phyloP scores from a whole-genome alignment of 164 flowering plant genomes.

The Cinnamomum micranthum region DNA sequence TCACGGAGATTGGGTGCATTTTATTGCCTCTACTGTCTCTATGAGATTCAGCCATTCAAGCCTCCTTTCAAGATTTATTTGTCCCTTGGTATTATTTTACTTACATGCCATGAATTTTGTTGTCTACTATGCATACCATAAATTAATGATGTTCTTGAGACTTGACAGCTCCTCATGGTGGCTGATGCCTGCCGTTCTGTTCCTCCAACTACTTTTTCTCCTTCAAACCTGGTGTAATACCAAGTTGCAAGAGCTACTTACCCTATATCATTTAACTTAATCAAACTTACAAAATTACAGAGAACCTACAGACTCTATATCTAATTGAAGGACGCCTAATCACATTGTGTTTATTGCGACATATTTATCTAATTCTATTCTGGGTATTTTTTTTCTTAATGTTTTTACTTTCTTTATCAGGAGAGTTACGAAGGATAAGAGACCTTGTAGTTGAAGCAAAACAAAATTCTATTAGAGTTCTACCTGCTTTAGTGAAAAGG shows the following conservation, averaged over 20 bases:
- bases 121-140: background rate
- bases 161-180: too few species aligned
- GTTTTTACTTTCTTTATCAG: slow-evolving; percentile 24
- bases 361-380: background rate
- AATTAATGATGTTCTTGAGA: background rate
- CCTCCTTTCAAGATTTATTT: slow-evolving; percentile 73
- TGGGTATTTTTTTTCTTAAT: slow-evolving; percentile 3
- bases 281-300: too few species aligned
- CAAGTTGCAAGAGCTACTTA: too few species aligned
- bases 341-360: background rate
- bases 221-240: too few species aligned
- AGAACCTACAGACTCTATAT: too few species aligned
- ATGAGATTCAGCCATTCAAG: slow-evolving; percentile 86
- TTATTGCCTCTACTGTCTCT: slow-evolving; percentile 83
- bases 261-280: too few species aligned
- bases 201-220: too few species aligned
- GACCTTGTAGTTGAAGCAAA: slow-evolving; percentile 49
- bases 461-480: slow-evolving; percentile 33
- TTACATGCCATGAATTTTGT: background rate
- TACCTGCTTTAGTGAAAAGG: slow-evolving; percentile 50
- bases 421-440: slow-evolving; percentile 54
- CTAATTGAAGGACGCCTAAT: too few species aligned
- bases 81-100: slow-evolving; percentile 53
- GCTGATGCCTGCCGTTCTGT: too few species aligned
- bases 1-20: slow-evolving; percentile 79